phyloP scores from a whole-genome alignment of 129 eudicot species.

The Chrysanthemum makinoi region DNA sequence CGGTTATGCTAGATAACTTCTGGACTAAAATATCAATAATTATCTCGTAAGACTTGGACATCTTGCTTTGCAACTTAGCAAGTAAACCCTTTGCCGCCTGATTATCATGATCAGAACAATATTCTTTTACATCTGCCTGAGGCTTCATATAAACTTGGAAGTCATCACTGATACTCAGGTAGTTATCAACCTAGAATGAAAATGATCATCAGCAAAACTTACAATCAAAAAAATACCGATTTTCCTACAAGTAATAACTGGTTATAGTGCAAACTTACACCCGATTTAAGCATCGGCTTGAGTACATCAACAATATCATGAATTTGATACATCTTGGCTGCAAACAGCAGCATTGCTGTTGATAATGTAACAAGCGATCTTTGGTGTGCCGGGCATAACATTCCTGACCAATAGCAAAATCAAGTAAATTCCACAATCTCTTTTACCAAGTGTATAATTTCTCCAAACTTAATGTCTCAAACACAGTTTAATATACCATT shows the following conservation, averaged over 20 bases:
- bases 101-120: slow-evolving; percentile 64
- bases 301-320: slow-evolving; percentile 54
- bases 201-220: slow-evolving; percentile 5
- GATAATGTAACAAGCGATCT: slow-evolving; percentile 74
- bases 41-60: slow-evolving; percentile 45
- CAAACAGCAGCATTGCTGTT: slow-evolving; percentile 79
- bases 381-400: slow-evolving; percentile 61
- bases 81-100: slow-evolving; percentile 52
- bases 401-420: slow-evolving; percentile 44
- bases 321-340: slow-evolving; percentile 78
- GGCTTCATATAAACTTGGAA: slow-evolving; percentile 78
- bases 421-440: slow-evolving; percentile 7
- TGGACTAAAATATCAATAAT: slow-evolving; percentile 52
- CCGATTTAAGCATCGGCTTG: slow-evolving; percentile 48
- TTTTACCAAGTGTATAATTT: background rate
- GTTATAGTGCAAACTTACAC: slow-evolving; percentile 51
- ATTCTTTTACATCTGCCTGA: slow-evolving; percentile 51
- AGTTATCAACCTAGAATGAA: slow-evolving; percentile 66
- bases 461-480: background rate
- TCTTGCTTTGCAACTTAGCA: slow-evolving; percentile 45
- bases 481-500: slow-evolving; percentile 43
- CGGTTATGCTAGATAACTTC: slow-evolving; percentile 46
- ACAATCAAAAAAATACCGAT: background rate
- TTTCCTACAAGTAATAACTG: background rate
- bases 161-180: slow-evolving; percentile 72